phyloP scores from a whole-genome alignment of 495 filamentous ascomycete species.

The Podospora sp. region DNA sequence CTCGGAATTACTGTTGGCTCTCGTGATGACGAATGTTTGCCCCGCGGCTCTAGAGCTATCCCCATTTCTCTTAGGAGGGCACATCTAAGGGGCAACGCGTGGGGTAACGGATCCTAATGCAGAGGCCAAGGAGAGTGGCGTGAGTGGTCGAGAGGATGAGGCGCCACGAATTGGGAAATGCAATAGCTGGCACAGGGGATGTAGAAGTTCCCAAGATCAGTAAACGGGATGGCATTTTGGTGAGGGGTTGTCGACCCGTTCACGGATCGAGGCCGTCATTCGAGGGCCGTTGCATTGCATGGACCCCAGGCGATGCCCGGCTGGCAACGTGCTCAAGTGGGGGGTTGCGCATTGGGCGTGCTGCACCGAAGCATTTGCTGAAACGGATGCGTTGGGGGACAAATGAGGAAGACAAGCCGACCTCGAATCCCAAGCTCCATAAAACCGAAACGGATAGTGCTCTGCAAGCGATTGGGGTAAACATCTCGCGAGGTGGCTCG shows the following conservation, averaged over 20 bases:
- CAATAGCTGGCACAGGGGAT: no score
- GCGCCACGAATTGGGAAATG: no score
- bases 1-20: no score
- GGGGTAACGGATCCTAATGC: not conserved
- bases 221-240: not conserved
- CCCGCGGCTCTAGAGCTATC: no score
- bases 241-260: not conserved
- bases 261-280: not conserved
- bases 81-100: not conserved
- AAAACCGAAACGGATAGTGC: slow-evolving; percentile 7
- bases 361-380: not conserved
- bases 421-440: not conserved
- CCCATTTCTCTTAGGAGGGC: no score
- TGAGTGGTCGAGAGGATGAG: not conserved
- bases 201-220: not conserved
- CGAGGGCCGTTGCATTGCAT: not conserved
- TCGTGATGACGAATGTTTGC: no score
- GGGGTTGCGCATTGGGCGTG: not conserved
- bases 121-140: not conserved
- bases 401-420: not conserved
- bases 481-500: no score
- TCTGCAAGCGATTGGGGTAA: not conserved
- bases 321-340: not conserved
- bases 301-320: not conserved
- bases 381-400: not conserved